Evolutionary conservation across 345 rosid genomes (phyloP).

Genomic region (Melaleuca quinquenervia): DNA sequence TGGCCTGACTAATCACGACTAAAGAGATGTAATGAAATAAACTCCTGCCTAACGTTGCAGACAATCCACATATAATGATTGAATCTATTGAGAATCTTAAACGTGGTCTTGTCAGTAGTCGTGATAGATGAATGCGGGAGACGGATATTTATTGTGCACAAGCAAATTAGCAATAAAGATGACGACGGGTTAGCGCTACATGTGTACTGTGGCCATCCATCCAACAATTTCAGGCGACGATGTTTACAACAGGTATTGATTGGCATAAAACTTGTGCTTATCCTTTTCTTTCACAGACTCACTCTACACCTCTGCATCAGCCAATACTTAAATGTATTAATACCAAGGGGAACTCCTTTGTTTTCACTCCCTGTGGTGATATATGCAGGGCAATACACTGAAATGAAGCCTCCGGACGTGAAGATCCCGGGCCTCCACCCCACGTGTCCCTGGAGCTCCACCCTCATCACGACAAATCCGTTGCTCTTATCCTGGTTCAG

Average conservation of each 20-base stretch:
- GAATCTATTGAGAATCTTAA: background rate
- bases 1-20: background rate
- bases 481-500: constrained; percentile 10
- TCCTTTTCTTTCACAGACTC: background rate
- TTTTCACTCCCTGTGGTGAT: constrained; percentile 10
- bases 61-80: background rate
- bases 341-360: constrained; percentile 1
- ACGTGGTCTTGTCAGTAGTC: background rate
- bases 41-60: background rate
- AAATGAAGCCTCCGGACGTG: constrained; percentile 11
- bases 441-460: constrained; percentile 21
- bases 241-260: background rate
- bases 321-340: constrained; percentile 14
- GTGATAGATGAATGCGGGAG: background rate
- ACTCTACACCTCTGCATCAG: constrained; percentile 21
- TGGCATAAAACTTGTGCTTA: background rate
- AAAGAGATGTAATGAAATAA: background rate
- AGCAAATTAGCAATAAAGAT: background rate
- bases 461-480: constrained; percentile 12
- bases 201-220: background rate
- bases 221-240: background rate
- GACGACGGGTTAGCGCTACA: background rate
- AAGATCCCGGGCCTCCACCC: constrained; percentile 22
- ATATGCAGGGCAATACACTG: constrained; percentile 20
- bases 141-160: background rate